phyloP scores from a whole-genome alignment of 495 filamentous ascomycete genomes.

The Aspergillus ostianus region DNA sequence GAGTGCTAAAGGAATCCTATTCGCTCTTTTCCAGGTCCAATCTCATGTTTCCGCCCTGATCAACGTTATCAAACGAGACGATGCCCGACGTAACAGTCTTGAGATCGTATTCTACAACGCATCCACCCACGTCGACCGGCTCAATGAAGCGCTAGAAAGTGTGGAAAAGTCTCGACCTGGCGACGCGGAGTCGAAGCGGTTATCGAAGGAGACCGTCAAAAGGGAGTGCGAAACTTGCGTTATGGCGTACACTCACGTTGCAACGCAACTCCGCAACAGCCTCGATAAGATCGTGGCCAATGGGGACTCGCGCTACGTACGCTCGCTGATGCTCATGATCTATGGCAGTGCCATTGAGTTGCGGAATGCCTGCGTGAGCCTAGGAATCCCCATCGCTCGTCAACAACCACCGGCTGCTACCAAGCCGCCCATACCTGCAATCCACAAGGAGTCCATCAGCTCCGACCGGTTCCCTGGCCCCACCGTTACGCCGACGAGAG shows the following conservation, averaged over 20 bases:
- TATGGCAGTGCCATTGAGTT: slow-evolving; percentile 80
- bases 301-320: slow-evolving; percentile 74
- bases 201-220: slow-evolving; percentile 53
- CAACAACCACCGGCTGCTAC: slow-evolving; percentile 20
- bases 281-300: slow-evolving; percentile 69
- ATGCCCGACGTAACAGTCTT: slow-evolving; percentile 66
- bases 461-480: slow-evolving; percentile 41
- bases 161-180: slow-evolving; percentile 50
- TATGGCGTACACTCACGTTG: slow-evolving; percentile 72
- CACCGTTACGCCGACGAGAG: slow-evolving; percentile 59
- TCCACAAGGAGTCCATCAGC: slow-evolving; percentile 21
- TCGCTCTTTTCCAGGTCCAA: slow-evolving; percentile 79
- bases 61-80: slow-evolving; percentile 65
- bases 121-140: slow-evolving; percentile 67
- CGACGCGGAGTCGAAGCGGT: slow-evolving; percentile 43
- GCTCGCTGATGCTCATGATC: slow-evolving; percentile 74
- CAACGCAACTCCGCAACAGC: slow-evolving; percentile 65
- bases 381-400: slow-evolving; percentile 33
- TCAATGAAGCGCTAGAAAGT: slow-evolving; percentile 69
- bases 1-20: slow-evolving; percentile 82
- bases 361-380: slow-evolving; percentile 51
- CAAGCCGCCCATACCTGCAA: slow-evolving; percentile 29
- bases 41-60: slow-evolving; percentile 71
- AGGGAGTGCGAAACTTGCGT: slow-evolving; percentile 71
- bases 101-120: slow-evolving; percentile 79